Percentiles rank a stretch among this genome's conserved stretches.
Conservation (phyloP, 305 asterid species). For the Salvia sclarea region DNA sequence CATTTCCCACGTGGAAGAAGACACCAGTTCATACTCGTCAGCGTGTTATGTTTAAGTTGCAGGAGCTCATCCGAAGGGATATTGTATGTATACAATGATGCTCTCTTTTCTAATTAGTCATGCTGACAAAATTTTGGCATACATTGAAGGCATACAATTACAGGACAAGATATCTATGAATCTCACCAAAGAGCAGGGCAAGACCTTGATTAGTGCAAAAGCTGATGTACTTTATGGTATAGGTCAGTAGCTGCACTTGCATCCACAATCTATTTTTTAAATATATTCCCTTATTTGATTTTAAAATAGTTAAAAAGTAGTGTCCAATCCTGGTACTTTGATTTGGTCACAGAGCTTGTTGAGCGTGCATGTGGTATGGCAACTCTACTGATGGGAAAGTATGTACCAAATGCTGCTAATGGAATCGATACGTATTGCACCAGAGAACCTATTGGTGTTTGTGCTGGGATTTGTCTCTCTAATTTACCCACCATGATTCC, state of each 20-base stretch:
- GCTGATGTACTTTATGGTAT: slow-evolving; percentile 48
- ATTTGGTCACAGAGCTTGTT: slow-evolving; percentile 44
- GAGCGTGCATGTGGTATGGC: slow-evolving; percentile 53
- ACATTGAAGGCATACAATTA: slow-evolving; percentile 21
- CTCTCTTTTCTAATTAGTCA: slow-evolving; percentile 4
- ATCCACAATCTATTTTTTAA: background rate
- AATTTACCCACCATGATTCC: slow-evolving; percentile 44
- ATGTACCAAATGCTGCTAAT: slow-evolving; percentile 41
- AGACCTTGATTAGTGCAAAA: slow-evolving; percentile 42
- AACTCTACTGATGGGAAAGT: slow-evolving; percentile 48
- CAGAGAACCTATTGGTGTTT: slow-evolving; percentile 57
- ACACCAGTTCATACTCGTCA: slow-evolving; percentile 45
- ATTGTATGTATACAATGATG: slow-evolving; percentile 32
- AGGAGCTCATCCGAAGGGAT: slow-evolving; percentile 43
- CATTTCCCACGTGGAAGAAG: slow-evolving; percentile 45
- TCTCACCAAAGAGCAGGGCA: slow-evolving; percentile 49
- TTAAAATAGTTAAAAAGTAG: slow-evolving; percentile 5
- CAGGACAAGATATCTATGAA: slow-evolving; percentile 47
- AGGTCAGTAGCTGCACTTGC: slow-evolving; percentile 35
- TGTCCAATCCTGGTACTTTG: slow-evolving; percentile 13
- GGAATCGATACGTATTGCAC: slow-evolving; percentile 47
- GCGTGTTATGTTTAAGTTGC: slow-evolving; percentile 43
- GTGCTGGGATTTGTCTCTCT: slow-evolving; percentile 53
- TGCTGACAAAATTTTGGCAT: slow-evolving; percentile 17
- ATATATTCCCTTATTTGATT: background rate